Percentiles rank a stretch among this genome's conserved stretches.
Evolutionary conservation across 352 stramenopile species (phyloP).

Genomic region (Globisporangium irregulare): DNA sequence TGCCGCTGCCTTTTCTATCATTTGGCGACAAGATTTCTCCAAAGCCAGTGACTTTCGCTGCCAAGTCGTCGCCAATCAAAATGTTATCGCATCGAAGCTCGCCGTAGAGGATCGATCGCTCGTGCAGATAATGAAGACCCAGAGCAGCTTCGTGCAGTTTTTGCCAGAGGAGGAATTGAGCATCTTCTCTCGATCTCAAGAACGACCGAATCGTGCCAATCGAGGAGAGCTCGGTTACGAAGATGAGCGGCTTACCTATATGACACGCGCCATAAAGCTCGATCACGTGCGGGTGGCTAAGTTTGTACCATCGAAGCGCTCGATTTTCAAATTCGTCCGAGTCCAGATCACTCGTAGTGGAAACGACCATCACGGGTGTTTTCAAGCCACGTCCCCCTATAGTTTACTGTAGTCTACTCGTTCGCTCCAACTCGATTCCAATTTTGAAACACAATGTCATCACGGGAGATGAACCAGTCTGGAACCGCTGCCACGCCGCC

Average conservation of each 20-base stretch:
- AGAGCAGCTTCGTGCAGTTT: neutral
- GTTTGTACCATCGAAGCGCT: neutral
- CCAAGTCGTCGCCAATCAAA: neutral
- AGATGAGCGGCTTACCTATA: neutral
- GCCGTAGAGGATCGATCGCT: neutral
- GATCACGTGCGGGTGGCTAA: neutral
- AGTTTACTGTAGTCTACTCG: neutral
- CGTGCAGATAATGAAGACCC: neutral
- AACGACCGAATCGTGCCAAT: neutral
- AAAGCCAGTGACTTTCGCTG: neutral
- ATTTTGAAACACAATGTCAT: neutral
- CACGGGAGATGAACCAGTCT: neutral
- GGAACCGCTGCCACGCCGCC: neutral
- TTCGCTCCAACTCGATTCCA: neutral
- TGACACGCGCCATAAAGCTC: conserved; percentile 1
- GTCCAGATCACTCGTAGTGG: neutral
- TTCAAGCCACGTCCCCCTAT: neutral
- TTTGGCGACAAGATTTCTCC: neutral
- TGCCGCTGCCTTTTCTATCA: neutral
- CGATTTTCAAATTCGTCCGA: neutral
- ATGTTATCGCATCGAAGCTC: conserved; percentile 5
- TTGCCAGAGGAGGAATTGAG: neutral
- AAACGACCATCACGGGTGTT: neutral
- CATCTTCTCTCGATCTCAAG: neutral
- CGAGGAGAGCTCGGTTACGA: neutral